Conservation (phyloP, 768 basidiomycete genomes). For the Leccinum subtestaceum region DNA sequence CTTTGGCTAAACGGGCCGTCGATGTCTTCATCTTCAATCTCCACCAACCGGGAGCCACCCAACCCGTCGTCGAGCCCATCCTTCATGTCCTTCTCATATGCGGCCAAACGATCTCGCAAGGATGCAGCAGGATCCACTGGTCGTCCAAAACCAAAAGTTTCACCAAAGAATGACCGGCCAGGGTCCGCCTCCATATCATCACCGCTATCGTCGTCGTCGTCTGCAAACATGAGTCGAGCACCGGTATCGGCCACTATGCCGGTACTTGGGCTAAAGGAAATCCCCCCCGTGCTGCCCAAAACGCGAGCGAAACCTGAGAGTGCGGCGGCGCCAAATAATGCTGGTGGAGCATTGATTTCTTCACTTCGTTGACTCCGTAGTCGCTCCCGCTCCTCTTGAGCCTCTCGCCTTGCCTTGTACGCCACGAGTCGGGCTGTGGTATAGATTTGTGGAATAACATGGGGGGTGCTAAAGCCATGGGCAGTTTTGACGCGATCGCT, state of each 20-base stretch:
- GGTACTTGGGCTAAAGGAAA: constrained; percentile 59
- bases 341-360: constrained; percentile 19
- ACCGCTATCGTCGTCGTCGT: constrained; percentile 59
- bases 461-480: constrained; percentile 78
- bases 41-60: constrained; percentile 23
- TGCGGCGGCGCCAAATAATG: constrained; percentile 37
- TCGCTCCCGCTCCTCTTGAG: constrained; percentile 48
- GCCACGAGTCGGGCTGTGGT: constrained; percentile 58
- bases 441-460: constrained; percentile 72
- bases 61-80: constrained; percentile 33
- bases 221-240: constrained; percentile 58
- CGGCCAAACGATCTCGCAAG: constrained; percentile 60
- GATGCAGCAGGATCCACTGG: constrained; percentile 53
- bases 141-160: constrained; percentile 44
- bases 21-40: constrained; percentile 35
- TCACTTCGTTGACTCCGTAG: constrained; percentile 36
- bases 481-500: constrained; percentile 72
- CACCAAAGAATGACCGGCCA: constrained; percentile 46
- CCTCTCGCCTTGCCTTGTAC: constrained; percentile 61
- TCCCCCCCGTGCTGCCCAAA: constrained; percentile 56
- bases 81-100: constrained; percentile 53
- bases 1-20: constrained; percentile 27
- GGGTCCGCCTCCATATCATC: constrained; percentile 42
- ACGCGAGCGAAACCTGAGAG: constrained; percentile 53
- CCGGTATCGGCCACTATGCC: constrained; percentile 49